phyloP scores from a whole-genome alignment of 2,329 filamentous ascomycete genomes.

The Colletotrichum australisinense region DNA sequence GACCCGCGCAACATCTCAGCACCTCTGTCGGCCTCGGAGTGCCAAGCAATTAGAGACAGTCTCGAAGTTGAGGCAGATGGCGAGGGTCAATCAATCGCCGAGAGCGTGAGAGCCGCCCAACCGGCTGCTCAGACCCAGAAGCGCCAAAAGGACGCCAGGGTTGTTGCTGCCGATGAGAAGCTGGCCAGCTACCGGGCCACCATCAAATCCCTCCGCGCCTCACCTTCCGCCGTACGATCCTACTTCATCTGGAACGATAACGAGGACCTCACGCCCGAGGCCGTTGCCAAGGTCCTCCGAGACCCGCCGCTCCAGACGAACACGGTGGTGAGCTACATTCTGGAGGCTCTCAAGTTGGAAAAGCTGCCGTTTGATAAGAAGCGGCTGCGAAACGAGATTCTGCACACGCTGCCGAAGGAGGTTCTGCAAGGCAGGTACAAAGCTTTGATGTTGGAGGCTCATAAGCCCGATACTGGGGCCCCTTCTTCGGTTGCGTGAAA shows the following conservation, averaged over 20 bases:
- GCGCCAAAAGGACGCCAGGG: conserved; percentile 50
- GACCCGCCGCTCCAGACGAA: conserved; percentile 66
- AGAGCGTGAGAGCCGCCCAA: conserved; percentile 25
- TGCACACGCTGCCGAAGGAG: conserved; percentile 46
- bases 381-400: conserved; percentile 58
- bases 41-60: conserved; percentile 34
- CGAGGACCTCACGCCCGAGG: conserved; percentile 56
- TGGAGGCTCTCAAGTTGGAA: conserved; percentile 64
- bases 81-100: conserved; percentile 26
- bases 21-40: not conserved
- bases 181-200: conserved; percentile 49
- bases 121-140: conserved; percentile 19
- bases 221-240: conserved; percentile 58
- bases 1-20: conserved; percentile 37
- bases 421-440: conserved; percentile 41
- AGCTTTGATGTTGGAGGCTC: conserved; percentile 41
- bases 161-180: conserved; percentile 56
- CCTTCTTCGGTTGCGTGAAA: not conserved
- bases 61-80: conserved; percentile 41
- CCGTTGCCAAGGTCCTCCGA: conserved; percentile 67
- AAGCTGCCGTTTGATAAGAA: conserved; percentile 59
- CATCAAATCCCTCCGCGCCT: conserved; percentile 39
- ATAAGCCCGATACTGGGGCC: not conserved
- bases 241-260: conserved; percentile 74
- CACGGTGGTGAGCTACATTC: conserved; percentile 70